phyloP scores from a whole-genome alignment of 148 eudicot species.

The Rhododendron mucronatum region DNA sequence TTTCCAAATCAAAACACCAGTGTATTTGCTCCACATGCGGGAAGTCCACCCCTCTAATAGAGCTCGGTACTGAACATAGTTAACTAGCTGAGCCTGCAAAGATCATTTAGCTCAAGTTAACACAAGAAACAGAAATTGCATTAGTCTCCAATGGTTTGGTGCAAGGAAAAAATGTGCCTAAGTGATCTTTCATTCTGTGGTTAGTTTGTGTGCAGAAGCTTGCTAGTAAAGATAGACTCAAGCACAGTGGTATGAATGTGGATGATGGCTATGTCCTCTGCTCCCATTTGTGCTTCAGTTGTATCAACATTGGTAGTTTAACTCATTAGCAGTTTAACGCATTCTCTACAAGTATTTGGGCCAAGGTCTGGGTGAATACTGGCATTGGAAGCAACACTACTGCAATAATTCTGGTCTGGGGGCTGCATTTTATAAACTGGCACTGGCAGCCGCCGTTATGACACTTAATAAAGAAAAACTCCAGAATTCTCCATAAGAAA shows the following conservation, averaged over 20 bases:
- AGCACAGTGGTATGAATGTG: neutral
- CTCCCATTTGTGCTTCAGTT: neutral
- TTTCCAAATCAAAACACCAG: constrained; percentile 96
- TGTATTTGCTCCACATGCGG: constrained; percentile 95
- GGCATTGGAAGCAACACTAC: neutral
- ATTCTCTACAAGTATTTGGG: neutral
- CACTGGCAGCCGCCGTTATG: neutral
- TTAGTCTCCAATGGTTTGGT: neutral
- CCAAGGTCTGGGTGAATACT: neutral
- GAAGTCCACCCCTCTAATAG: constrained; percentile 94
- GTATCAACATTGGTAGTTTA: neutral
- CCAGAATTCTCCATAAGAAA: neutral
- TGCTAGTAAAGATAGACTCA: neutral
- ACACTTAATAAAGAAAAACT: neutral
- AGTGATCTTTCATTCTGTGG: neutral
- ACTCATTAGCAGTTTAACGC: no score
- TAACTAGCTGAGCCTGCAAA: constrained; percentile 85
- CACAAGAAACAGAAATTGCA: constrained; percentile 8
- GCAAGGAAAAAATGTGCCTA: neutral
- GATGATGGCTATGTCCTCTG: neutral
- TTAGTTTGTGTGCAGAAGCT: neutral
- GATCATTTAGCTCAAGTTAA: constrained; percentile 12
- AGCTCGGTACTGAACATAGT: constrained; percentile 93
- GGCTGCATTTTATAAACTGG: neutral
- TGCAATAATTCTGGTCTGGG: neutral